Base-by-base conservation (phyloP, 176 grass and related monocot genomes). In the Juncus inflexus region DNA sequence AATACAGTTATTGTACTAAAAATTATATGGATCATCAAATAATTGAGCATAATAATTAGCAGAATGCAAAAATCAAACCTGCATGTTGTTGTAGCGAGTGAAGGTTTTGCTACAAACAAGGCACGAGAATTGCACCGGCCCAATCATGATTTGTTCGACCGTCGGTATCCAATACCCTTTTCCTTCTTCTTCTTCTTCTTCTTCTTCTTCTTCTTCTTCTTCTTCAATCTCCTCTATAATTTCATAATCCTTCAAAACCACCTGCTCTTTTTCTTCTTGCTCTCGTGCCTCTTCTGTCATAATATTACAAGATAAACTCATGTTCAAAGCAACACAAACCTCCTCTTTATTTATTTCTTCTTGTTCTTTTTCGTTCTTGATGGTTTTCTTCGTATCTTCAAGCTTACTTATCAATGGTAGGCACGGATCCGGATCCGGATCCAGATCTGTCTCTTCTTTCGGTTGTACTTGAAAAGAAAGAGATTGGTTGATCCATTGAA, bases 61-160 rank as follows among this genome's bases (percentile, higher is more conserved):
- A 47, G 9, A 9, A 47, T 47, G 4, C 56, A 70, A 9, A 40
- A 45, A 15, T 40, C 1, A 58, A 43, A 97, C 91, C 91, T 91
- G 91, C 87, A 96, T 83, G 56, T 96, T 96, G 51, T 96, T 96
- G 72, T 96, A 89, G 78, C 91, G 56, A 65, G 87, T 96, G 91
- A 96, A 96, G 61, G 45, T 83, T 62, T 96, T 96, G 71, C 80
- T 88, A 13, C 91, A 96, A 68, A 96, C 87, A 54, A 86, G 81
- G 71, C 91, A 96, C 15, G 83, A 38, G 61, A 91, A 96, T 61
- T 91, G 87, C 55, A 91, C 91, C 3, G 91, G 84, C 3, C 91
- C 87, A 19, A 81, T 61, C 55, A 96, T 87, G 77, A 96, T 96
- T 77, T 96, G 87, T 42, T 77, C 76, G 7, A 83, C 76, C 1